A percentile compares a stretch with the other conserved stretches of the same genome.
Evolutionary conservation across 352 stramenopile genomes (phyloP).

Genomic region (Ophiocytium majus): DNA sequence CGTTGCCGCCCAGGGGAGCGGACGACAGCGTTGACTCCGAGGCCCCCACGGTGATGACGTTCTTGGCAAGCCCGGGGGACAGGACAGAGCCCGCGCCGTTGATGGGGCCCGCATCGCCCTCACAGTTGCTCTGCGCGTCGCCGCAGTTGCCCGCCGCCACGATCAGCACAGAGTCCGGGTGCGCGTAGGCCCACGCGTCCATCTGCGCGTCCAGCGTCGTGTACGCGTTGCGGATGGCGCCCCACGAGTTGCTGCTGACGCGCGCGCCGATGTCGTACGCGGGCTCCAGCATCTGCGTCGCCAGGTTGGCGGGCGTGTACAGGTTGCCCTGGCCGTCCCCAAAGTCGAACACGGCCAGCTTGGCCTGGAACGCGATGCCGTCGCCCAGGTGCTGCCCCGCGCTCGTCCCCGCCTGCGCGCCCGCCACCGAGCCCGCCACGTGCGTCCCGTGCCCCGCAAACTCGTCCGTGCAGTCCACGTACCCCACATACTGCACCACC

Average conservation of each 20-base stretch:
- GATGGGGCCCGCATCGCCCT: conserved; percentile 48
- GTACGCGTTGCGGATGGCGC: conserved; percentile 48
- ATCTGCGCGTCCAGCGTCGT: conserved; percentile 51
- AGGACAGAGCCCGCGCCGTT: conserved; percentile 45
- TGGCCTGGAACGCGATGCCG: conserved; percentile 71
- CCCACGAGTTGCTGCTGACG: conserved; percentile 61
- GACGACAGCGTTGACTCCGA: conserved; percentile 54
- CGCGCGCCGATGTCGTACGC: conserved; percentile 56
- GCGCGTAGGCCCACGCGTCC: conserved; percentile 56
- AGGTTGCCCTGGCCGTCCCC: conserved; percentile 36
- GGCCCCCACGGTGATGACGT: conserved; percentile 74
- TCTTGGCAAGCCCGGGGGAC: conserved; percentile 73
- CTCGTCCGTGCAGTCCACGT: conserved; percentile 61
- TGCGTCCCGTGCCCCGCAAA: conserved; percentile 77
- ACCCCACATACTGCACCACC: conserved; percentile 74
- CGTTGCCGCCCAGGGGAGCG: conserved; percentile 30
- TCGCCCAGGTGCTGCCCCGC: conserved; percentile 39
- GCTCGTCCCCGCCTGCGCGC: conserved; percentile 62
- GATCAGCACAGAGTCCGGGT: conserved; percentile 75
- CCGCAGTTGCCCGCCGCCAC: conserved; percentile 82
- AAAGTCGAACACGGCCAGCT: conserved; percentile 82
- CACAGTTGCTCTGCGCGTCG: conserved; percentile 61
- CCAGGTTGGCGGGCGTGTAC: conserved; percentile 37
- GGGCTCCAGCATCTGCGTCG: conserved; percentile 50
- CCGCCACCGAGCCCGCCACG: conserved; percentile 72